Conservation (phyloP, 345 rosid genomes). For the Bretschneidera sinensis region DNA sequence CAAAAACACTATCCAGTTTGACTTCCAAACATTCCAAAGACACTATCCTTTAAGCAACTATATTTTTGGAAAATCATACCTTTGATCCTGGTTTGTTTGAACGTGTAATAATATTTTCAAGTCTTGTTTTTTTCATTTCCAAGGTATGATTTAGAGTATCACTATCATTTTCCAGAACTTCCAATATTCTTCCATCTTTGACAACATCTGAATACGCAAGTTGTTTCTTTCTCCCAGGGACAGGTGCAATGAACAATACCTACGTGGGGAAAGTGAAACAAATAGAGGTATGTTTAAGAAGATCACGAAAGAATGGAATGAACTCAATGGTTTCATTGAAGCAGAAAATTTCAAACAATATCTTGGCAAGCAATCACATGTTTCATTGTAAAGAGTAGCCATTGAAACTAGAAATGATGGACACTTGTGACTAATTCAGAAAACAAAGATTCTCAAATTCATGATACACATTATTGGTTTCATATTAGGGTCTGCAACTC, state of each 20-base stretch:
- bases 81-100: constrained; percentile 56
- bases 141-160: constrained; percentile 31
- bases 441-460: neutral
- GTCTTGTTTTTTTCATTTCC: constrained; percentile 45
- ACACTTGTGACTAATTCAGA: neutral
- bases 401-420: neutral
- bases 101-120: constrained; percentile 47
- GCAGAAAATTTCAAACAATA: constrained; percentile 11
- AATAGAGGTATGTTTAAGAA: constrained; percentile 10
- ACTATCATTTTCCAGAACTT: constrained; percentile 23
- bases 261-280: constrained; percentile 22
- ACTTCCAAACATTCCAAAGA: constrained; percentile 12
- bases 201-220: constrained; percentile 36
- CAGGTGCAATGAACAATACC: constrained; percentile 78
- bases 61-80: constrained; percentile 36
- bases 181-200: constrained; percentile 28
- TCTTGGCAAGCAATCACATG: constrained; percentile 1
- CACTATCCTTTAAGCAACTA: constrained; percentile 9
- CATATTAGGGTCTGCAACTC: too few relatives aligned
- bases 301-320: constrained; percentile 9
- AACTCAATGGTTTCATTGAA: constrained; percentile 11
- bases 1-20: constrained; percentile 15
- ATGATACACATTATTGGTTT: neutral
- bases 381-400: neutral
- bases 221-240: constrained; percentile 48